These are phyloP conservation scores for Monosporascus sp. DNA, from an alignment of 2,329 filamentous ascomycete genomes.

Conservation along the genomic window DNA sequence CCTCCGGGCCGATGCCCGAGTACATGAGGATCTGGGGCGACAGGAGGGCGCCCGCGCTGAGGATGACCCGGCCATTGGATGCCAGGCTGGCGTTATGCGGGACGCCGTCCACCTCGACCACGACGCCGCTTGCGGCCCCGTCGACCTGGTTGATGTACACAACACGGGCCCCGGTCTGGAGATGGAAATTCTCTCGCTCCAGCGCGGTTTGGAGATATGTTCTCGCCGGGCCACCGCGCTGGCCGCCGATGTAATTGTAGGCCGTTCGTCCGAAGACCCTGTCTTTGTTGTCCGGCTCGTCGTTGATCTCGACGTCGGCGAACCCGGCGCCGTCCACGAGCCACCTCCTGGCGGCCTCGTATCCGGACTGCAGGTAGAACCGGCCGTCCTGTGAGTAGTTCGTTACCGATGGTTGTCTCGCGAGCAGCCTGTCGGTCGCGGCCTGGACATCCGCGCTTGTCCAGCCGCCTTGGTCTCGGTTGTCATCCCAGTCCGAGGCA, in stretches of 20 bases:
- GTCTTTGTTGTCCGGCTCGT: slow-evolving; percentile 37
- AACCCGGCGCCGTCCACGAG: slow-evolving; percentile 43
- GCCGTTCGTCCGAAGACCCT: slow-evolving; percentile 42
- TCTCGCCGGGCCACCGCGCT: slow-evolving; percentile 42
- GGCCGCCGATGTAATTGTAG: slow-evolving; percentile 42
- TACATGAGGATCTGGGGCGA: slow-evolving; percentile 31
- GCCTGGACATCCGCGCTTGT: slow-evolving; percentile 41
- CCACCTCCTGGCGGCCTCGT: slow-evolving; percentile 41
- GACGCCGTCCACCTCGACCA: slow-evolving; percentile 27
- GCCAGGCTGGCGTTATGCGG: slow-evolving; percentile 24
- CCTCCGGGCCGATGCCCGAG: slow-evolving; percentile 30
- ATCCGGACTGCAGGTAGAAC: slow-evolving; percentile 42
- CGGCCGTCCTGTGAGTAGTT: slow-evolving; percentile 38
- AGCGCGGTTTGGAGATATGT: slow-evolving; percentile 45
- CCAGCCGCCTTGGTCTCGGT: slow-evolving; percentile 41
- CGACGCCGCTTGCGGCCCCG: slow-evolving; percentile 36
- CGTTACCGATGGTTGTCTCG: slow-evolving; percentile 37
- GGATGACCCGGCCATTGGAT: slow-evolving; percentile 22
- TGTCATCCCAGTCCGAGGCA: slow-evolving; percentile 45
- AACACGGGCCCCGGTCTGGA: slow-evolving; percentile 38
- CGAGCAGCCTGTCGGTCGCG: slow-evolving; percentile 39
- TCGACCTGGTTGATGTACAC: slow-evolving; percentile 35
- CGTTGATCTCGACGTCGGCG: slow-evolving; percentile 41
- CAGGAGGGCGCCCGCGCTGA: slow-evolving; percentile 30
- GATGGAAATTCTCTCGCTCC: slow-evolving; percentile 33